Conservation (phyloP, 2,329 filamentous ascomycete species). For the Venturia effusa region DNA sequence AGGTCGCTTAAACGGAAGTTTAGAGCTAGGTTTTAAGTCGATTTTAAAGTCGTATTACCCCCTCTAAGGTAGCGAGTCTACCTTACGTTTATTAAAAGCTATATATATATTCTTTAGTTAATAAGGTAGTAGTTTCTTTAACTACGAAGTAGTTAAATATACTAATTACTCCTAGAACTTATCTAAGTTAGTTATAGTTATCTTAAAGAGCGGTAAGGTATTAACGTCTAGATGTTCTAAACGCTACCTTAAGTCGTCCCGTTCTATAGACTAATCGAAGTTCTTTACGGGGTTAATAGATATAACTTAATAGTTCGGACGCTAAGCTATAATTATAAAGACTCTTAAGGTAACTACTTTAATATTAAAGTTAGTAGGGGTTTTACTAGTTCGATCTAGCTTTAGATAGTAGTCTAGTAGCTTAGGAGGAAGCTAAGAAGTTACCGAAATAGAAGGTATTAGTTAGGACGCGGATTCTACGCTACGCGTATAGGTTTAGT, state of each 20-base stretch:
- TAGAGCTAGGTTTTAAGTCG: background rate
- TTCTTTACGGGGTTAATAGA: background rate
- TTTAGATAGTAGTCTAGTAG: background rate
- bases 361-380: background rate
- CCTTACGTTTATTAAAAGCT: background rate
- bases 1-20: background rate
- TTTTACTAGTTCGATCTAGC: background rate
- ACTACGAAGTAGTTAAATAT: background rate
- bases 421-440: no score
- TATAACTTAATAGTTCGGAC: background rate
- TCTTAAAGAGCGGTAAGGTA: background rate
- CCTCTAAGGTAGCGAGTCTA: background rate
- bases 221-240: background rate
- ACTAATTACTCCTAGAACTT: background rate
- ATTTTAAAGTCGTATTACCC: background rate
- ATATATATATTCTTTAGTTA: background rate
- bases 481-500: background rate
- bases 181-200: background rate
- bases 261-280: background rate
- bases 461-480: background rate
- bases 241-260: background rate
- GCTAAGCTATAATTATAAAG: background rate
- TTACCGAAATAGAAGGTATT: background rate
- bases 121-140: background rate
- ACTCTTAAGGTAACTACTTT: background rate